Base-by-base conservation (phyloP, 208 protist genomes). In the Crithidia sp. region DNA sequence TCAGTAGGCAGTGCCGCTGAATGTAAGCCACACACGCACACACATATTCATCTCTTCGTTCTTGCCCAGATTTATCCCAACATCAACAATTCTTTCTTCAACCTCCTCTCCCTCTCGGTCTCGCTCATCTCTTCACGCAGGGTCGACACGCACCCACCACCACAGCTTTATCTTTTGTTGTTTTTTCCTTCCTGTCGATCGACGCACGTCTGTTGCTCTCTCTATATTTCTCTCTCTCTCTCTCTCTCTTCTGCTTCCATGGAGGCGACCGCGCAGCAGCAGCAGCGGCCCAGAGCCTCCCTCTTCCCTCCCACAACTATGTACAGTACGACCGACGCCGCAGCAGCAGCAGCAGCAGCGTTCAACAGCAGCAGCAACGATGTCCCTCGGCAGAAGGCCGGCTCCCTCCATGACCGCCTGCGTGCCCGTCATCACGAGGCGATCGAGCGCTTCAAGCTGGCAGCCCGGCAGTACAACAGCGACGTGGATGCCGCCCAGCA, bases 401-500 rank as follows among this genome's bases (percentile, higher is more conserved):
- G 59, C 16, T 61, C 73, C 7, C 56, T 76, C 17, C 76, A 74
- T 49, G 76, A 88, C 19, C 77, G 82, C 7, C 82, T 95, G 19
- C 76, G 59, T 5, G 74, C 68, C 2, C 78, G 84, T 7, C 78
- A 91, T 56, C 74, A 88, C 7, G 75, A 81, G 8, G 67, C 80
- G 12, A 79, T 94, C 19, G 52, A 53, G 6, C 50, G 54, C 14
- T 96, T 93, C 58, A 85, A 86, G 56, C 65, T 71, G 2, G 62
- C 39, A 53, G 76, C 89, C 3, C 71, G 64, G 4, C 54, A 67
- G n/a, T 82, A 85, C 62, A 91, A 92, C 70, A 72, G 57, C 36
- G 75, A 78, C 28, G 74, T 90, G 7, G 87, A 96, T 55, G 59
- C 47, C 47, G 65, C 70, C 16, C 91, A 96, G 67, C 73, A 83